Base-by-base conservation (phyloP, 371 early-diverging fungal species). In the Gilbertella persicaria region DNA sequence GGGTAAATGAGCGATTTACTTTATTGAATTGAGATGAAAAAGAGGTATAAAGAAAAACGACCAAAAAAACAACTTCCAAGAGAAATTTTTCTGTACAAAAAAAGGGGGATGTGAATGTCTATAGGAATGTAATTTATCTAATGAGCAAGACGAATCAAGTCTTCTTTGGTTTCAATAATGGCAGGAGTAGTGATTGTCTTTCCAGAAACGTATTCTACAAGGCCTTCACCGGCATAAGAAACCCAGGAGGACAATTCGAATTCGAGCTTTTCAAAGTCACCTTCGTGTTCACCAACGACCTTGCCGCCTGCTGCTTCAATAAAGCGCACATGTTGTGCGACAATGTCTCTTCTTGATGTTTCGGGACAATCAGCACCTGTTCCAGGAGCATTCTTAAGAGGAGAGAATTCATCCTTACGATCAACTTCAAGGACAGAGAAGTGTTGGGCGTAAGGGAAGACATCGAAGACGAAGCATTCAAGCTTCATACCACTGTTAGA, bases 381-480 rank as follows among this genome's bases (percentile, higher is more conserved):
- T 17, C 97, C 97, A 20, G 96, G 92, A 7, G 95, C 97, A 66
- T 98, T 98, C 86, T 98, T 98, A 19, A 97, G 75, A n/a, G 98
- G 98, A 29, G 95, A 93, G 70, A 98, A 98, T 69, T 98, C 96
- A 35, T 97, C 96, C 39, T 82, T 79, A 56, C 98, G 90, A 46
- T 87, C 88, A 25, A 90, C 91, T 69, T 96, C 95, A 28, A 96
- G 80, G 26, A 97, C 96, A 26, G 95, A 94, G 79, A 97, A 79
- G 46, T 79, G 55, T 54, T 91, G 69, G 17, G 91, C 87, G 65
- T 82, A 92, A 37, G 97, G 96, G 79, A 98, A 92, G 16, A 97
- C 96, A 67, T 96, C 97, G 79, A 96, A 96, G 39, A 96, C 92
- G 67, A 96, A 96, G 72, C 91, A 85, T 78, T 98, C 98, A 39